Conservation (phyloP, 345 rosid species). For the Citropsis articulata region DNA sequence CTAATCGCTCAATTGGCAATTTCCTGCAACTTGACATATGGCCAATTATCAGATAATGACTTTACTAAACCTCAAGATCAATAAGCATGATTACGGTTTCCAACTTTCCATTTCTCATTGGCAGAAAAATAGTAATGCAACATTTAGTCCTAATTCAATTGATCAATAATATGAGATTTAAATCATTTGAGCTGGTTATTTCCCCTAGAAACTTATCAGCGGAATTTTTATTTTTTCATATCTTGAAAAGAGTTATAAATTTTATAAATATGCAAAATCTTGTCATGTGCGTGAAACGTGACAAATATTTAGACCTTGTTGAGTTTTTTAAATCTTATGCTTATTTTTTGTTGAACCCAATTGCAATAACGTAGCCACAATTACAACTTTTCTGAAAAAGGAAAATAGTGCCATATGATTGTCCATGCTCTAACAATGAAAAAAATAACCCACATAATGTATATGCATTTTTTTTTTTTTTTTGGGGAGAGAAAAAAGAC, state of each 20-base stretch:
- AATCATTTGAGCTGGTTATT: no score
- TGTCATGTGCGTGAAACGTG: no score
- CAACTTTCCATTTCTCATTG: neutral
- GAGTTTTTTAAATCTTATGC: no score
- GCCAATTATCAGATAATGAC: conserved; percentile 11
- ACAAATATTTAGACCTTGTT: no score
- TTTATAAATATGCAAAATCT: no score
- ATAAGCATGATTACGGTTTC: neutral
- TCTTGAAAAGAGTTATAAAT: no score
- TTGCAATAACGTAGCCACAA: neutral
- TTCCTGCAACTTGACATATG: conserved; percentile 11
- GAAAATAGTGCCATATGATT: neutral
- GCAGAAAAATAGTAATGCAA: neutral
- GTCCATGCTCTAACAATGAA: neutral
- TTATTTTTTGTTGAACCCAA: neutral
- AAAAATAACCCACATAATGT: neutral
- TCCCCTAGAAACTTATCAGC: no score
- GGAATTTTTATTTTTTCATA: no score
- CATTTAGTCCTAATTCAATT: neutral
- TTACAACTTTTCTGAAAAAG: neutral
- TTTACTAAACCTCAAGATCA: neutral
- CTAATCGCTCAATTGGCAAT: neutral
- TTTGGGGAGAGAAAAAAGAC: no score
- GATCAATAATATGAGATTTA: no score
- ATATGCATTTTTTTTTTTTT: no score